phyloP scores from a whole-genome alignment of 2,329 filamentous ascomycete genomes.

The Beauveria varroae region DNA sequence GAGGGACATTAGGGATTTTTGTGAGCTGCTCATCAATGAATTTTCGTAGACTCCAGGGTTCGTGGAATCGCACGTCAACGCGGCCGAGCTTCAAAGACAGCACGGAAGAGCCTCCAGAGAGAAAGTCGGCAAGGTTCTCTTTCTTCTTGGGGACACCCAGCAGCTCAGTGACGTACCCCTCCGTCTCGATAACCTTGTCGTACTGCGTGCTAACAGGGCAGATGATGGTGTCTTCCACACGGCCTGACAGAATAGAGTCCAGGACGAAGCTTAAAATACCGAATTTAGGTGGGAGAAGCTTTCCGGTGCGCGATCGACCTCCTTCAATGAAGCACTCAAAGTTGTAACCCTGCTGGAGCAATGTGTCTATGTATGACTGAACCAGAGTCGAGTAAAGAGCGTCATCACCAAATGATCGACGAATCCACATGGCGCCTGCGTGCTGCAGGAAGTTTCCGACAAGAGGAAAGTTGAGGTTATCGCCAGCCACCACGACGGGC shows the following conservation, averaged over 20 bases:
- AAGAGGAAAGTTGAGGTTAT: conserved; percentile 91
- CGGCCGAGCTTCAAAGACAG: conserved; percentile 81
- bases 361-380: conserved; percentile 88
- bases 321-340: conserved; percentile 98
- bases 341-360: conserved; percentile 86
- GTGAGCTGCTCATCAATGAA: conserved; percentile 74
- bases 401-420: conserved; percentile 86
- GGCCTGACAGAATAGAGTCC: conserved; percentile 80
- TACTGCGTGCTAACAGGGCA: conserved; percentile 97
- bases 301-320: conserved; percentile 84
- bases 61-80: conserved; percentile 91
- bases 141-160: conserved; percentile 92
- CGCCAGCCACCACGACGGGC: conserved; percentile 87
- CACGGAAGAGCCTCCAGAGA: conserved; percentile 78
- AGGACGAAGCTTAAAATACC: conserved; percentile 88
- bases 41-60: conserved; percentile 82
- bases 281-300: conserved; percentile 89
- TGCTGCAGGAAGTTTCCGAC: conserved; percentile 88
- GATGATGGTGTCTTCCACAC: conserved; percentile 84
- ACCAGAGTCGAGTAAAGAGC: conserved; percentile 86
- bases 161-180: conserved; percentile 91
- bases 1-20: conserved; percentile 36
- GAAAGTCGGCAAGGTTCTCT: conserved; percentile 83
- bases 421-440: conserved; percentile 96
- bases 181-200: conserved; percentile 97